phyloP scores from a whole-genome alignment of 306 rosid genomes.

The Gastrolobium villosum region DNA sequence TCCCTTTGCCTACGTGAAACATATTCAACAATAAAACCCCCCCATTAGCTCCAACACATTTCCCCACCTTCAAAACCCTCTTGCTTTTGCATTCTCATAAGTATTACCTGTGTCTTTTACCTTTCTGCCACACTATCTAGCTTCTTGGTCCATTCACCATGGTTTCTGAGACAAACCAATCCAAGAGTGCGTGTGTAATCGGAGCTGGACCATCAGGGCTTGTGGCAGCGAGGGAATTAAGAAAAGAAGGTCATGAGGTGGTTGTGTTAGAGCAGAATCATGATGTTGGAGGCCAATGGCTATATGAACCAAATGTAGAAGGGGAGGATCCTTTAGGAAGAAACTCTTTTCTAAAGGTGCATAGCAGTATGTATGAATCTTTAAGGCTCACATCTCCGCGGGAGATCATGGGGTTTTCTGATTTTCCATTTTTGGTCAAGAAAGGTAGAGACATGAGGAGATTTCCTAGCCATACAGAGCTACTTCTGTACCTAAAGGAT shows the following conservation, averaged over 20 bases:
- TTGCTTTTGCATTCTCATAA: conserved; percentile 38
- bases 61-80: conserved; percentile 29
- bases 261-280: conserved; percentile 81
- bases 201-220: conserved; percentile 95
- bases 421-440: conserved; percentile 78
- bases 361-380: conserved; percentile 79
- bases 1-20: conserved; percentile 49
- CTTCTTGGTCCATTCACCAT: conserved; percentile 41
- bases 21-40: conserved; percentile 47
- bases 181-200: conserved; percentile 80
- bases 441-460: conserved; percentile 89
- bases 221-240: conserved; percentile 86
- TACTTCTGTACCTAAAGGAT: conserved; percentile 72
- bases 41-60: conserved; percentile 38
- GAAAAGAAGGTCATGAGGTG: conserved; percentile 81
- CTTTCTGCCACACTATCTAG: conserved; percentile 25
- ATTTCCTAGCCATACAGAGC: conserved; percentile 84
- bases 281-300: conserved; percentile 97
- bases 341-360: conserved; percentile 62
- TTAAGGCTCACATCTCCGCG: conserved; percentile 79
- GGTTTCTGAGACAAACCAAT: conserved; percentile 65
- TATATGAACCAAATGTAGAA: conserved; percentile 74
- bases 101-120: not conserved
- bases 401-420: conserved; percentile 90
- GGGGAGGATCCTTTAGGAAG: conserved; percentile 77